Evolutionary conservation across 352 stramenopile species (phyloP), one percentile per base, ranked within the genome.

Genomic region (Globisporangium middletonii): DNA sequence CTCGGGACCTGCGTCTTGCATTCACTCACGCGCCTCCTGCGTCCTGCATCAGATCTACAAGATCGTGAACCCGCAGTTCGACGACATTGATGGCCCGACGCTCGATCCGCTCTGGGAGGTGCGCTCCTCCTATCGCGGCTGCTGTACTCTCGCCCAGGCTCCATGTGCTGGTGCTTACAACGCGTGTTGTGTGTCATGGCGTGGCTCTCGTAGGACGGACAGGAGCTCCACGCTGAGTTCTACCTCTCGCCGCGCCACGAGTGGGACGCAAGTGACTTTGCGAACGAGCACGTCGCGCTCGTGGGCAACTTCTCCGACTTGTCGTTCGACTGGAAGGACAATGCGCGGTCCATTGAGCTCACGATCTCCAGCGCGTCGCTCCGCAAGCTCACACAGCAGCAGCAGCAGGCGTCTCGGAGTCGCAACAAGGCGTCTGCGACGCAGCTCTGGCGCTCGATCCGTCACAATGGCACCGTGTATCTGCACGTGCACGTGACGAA

Each of bases 401-500:
- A 64, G 13, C 43, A 54, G 18, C 26, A 23, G 51, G 11, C 8
- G 11, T 49, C 51, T 16, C 33, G 16, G 7, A 57, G 50, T 0
- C 35, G 63, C 6, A 33, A 63, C 12, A 37, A 51, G 3, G 12
- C 37, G 23, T 49, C 49, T 19, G 60, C 19, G 0, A 46, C 41
- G 8, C 48, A 71, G 13, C 44, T 86, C 0, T 88, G 77, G 81
- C 56, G 55, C 3, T 59, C 67, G 12, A 42, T 89, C 15, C 72
- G 73, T 11, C 47, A 57, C 50, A 92, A 92, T 37, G 57, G 63
- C 23, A 86, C 77, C 1, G 71, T 92, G 11, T 92, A 72, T 50
- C 65, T 92, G 30, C 82, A 92, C 43, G 77, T 89, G 7, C 82
- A 92, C 54, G 75, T 89, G 57, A 88, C 79, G 19, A 72, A 85